Percentiles rank a stretch among this genome's conserved stretches.
Conservation (phyloP, 75 land plant genomes). For the Sequoia sempervirens region DNA sequence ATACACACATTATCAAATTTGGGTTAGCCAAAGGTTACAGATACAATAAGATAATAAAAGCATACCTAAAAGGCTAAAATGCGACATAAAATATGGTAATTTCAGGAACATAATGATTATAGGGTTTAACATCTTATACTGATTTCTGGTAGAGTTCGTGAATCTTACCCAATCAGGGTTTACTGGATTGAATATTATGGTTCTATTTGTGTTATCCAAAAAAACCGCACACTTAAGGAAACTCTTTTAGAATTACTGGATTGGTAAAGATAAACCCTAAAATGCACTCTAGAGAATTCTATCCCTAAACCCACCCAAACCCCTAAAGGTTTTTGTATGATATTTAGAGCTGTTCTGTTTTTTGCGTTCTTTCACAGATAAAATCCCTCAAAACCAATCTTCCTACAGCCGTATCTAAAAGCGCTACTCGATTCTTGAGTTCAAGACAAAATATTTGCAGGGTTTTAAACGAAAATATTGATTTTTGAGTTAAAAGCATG, state of each 20-base stretch:
- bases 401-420: too few species aligned
- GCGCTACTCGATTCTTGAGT: too few species aligned
- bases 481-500: too few species aligned
- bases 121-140: background rate
- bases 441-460: too few species aligned
- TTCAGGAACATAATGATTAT: background rate
- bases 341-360: too few species aligned
- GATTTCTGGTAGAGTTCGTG: background rate
- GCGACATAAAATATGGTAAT: background rate
- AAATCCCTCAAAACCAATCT: too few species aligned
- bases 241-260: background rate
- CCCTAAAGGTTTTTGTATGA: too few species aligned
- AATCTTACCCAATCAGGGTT: background rate
- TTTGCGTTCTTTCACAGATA: too few species aligned
- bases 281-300: background rate
- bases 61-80: background rate
- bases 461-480: too few species aligned
- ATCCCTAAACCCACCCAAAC: background rate
- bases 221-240: background rate
- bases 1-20: background rate
- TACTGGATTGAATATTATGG: background rate
- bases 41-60: background rate
- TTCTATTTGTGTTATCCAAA: background rate
- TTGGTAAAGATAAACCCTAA: background rate
- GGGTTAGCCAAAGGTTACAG: background rate